phyloP scores from a whole-genome alignment of 106 monocot genomes.

The Apostasia shenzhenica region DNA sequence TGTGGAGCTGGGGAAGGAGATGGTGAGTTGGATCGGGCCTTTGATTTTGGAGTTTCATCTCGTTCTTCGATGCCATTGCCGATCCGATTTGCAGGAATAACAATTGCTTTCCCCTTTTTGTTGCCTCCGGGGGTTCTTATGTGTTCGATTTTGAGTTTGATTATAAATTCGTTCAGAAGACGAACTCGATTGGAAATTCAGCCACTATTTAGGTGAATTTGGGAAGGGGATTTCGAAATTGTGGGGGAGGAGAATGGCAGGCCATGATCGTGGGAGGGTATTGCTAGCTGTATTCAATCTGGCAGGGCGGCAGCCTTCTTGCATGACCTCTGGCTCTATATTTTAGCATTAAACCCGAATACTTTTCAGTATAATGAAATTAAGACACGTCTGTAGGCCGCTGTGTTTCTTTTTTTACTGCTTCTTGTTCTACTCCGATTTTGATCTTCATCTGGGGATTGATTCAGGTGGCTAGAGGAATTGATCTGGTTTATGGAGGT shows the following conservation, averaged over 20 bases:
- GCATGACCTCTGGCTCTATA: constrained; percentile 32
- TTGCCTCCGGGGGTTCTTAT: too few species aligned
- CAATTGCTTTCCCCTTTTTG: too few species aligned
- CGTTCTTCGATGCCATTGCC: too few species aligned
- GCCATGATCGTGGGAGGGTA: constrained; percentile 10
- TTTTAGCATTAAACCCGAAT: neutral
- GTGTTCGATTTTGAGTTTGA: too few species aligned
- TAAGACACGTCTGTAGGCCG: neutral
- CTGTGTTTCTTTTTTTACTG: neutral
- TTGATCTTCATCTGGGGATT: neutral
- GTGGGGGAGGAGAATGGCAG: neutral
- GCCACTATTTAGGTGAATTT: neutral
- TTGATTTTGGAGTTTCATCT: too few species aligned
- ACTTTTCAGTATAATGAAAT: neutral
- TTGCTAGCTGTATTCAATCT: constrained; percentile 48
- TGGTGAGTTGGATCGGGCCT: constrained; percentile 19
- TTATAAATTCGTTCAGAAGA: too few species aligned
- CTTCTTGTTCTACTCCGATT: neutral
- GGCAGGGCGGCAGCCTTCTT: constrained; percentile 41
- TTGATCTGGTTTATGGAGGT: constrained; percentile 68
- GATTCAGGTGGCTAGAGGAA: constrained; percentile 37
- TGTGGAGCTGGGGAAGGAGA: constrained; percentile 53
- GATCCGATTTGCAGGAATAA: too few species aligned
- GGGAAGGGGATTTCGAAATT: neutral
- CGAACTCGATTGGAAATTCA: too few species aligned